Conservation (phyloP, 2,329 filamentous ascomycete genomes). For the Beauveria rudraprayagi region DNA sequence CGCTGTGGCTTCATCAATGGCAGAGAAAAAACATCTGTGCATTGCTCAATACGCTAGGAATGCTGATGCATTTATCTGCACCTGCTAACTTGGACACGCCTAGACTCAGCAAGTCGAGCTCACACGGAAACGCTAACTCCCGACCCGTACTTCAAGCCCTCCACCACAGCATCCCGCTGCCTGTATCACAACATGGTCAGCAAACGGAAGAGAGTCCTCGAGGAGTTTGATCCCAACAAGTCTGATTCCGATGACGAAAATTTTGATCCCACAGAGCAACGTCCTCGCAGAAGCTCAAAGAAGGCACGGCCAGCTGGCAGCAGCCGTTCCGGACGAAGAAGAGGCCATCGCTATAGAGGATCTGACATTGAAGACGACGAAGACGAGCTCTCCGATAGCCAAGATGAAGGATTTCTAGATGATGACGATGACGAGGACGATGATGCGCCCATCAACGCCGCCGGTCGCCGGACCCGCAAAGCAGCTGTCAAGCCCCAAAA, state of each 20-base stretch:
- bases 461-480: constrained; percentile 41
- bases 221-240: constrained; percentile 57
- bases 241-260: constrained; percentile 60
- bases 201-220: constrained; percentile 51
- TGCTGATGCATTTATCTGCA: not conserved
- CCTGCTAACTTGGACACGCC: not conserved
- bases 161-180: not conserved
- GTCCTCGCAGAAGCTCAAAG: constrained; percentile 34
- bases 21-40: not conserved
- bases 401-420: constrained; percentile 41
- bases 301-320: constrained; percentile 32
- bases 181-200: constrained; percentile 11
- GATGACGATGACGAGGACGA: constrained; percentile 37
- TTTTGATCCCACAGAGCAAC: constrained; percentile 47
- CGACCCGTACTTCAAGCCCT: not conserved
- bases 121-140: not conserved
- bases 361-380: constrained; percentile 58
- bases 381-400: constrained; percentile 45
- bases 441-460: constrained; percentile 35
- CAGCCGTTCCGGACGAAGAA: constrained; percentile 26
- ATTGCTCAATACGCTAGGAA: not conserved
- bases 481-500: constrained; percentile 37
- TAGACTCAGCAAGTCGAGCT: not conserved
- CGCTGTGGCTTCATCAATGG: not conserved
- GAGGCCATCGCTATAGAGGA: constrained; percentile 41